Conservation (phyloP, 305 asterid genomes). For the Stenogyne calaminthoides region DNA sequence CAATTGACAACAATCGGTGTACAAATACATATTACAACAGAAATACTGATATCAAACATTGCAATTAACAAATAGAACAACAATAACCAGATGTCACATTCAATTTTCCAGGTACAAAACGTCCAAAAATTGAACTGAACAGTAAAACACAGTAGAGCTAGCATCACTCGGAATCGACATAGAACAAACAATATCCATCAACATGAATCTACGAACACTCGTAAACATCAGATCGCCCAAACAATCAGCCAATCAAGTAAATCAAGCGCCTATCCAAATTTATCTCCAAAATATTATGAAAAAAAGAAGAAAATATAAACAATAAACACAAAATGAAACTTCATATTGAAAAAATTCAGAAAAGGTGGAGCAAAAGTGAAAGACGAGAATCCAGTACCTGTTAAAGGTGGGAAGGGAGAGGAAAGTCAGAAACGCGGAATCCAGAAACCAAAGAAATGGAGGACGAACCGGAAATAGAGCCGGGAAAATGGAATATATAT, state of each 20-base stretch:
- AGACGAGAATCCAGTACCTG: constrained; percentile 24
- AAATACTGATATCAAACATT: not conserved
- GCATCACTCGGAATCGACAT: not conserved
- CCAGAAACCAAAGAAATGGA: not conserved
- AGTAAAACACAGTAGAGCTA: not conserved
- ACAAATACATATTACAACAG: not conserved
- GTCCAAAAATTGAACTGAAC: not conserved
- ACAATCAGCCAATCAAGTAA: constrained; percentile 7
- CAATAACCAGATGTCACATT: not conserved
- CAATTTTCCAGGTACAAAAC: not conserved
- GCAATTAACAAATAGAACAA: not conserved
- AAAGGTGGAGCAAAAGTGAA: not conserved
- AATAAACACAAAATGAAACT: not conserved
- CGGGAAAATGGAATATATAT: not conserved
- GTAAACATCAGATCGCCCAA: not conserved
- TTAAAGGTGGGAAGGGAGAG: not conserved
- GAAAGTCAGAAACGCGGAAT: not conserved
- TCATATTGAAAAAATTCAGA: not conserved
- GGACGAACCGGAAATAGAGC: constrained; percentile 3
- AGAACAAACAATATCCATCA: not conserved
- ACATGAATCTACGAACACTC: not conserved
- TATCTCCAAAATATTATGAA: not conserved
- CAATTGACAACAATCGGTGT: not conserved
- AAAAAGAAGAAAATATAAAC: not conserved
- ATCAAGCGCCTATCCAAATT: not conserved